These are phyloP conservation scores for Nigrospora osmanthi DNA, from an alignment of 2,329 filamentous ascomycete genomes.

Conservation along the genomic window DNA sequence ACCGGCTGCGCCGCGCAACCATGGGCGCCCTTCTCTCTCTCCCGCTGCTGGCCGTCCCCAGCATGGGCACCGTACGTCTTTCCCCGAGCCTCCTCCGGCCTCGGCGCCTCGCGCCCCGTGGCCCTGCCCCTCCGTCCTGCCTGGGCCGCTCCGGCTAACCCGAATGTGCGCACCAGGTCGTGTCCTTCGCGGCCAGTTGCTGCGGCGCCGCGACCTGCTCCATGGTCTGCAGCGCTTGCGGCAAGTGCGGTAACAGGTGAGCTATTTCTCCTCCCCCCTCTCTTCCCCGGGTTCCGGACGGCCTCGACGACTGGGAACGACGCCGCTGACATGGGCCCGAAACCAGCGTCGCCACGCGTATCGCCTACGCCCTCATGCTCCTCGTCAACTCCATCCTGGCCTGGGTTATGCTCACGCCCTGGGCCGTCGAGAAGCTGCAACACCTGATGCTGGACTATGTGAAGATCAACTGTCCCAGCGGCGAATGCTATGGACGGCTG, in stretches of 20 bases:
- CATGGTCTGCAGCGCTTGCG: slow-evolving; percentile 89
- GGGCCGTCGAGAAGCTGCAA: slow-evolving; percentile 94
- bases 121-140: background rate
- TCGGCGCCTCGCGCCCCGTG: background rate
- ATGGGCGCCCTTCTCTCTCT: slow-evolving; percentile 93
- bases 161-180: slow-evolving; percentile 39
- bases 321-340: slow-evolving; percentile 5
- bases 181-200: slow-evolving; percentile 79
- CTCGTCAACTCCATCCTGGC: slow-evolving; percentile 94
- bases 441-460: slow-evolving; percentile 91
- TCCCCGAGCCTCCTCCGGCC: background rate
- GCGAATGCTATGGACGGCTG: slow-evolving; percentile 90
- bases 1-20: slow-evolving; percentile 1
- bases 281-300: background rate
- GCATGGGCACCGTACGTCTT: slow-evolving; percentile 69
- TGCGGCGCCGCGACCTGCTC: slow-evolving; percentile 96
- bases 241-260: slow-evolving; percentile 93
- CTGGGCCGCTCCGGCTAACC: no score
- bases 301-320: slow-evolving; percentile 1
- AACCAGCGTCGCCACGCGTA: slow-evolving; percentile 83
- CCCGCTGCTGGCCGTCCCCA: slow-evolving; percentile 81
- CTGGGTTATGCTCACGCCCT: slow-evolving; percentile 98
- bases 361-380: slow-evolving; percentile 90
- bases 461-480: slow-evolving; percentile 84
- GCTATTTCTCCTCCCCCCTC: slow-evolving; percentile 4